Evolutionary conservation across 305 asterid genomes (phyloP).

Genomic region (Fraxinus latifolia): DNA sequence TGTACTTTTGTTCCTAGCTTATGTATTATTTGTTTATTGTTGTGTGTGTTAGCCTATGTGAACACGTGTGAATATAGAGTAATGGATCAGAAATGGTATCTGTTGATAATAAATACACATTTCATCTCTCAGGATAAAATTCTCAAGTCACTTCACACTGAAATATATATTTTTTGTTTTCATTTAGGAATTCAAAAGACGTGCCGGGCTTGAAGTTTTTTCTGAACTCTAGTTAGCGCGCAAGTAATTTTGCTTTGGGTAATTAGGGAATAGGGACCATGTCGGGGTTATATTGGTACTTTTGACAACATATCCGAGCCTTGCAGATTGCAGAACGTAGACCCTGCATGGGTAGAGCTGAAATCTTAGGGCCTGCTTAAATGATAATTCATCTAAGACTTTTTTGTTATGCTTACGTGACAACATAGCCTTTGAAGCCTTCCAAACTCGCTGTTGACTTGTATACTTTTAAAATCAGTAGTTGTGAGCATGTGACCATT

Average conservation of each 20-base stretch:
- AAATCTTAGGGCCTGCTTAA: background rate
- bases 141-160: background rate
- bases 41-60: background rate
- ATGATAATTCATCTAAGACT: background rate
- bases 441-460: background rate
- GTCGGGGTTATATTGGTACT: background rate
- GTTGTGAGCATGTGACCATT: background rate
- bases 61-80: background rate
- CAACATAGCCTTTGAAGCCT: background rate
- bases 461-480: background rate
- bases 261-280: background rate
- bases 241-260: background rate
- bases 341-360: background rate
- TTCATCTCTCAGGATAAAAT: background rate
- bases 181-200: background rate
- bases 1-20: background rate
- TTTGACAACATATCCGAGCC: background rate
- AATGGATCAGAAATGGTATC: background rate
- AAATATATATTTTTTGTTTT: background rate
- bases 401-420: background rate
- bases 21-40: background rate
- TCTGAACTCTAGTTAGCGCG: background rate
- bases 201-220: background rate
- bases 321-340: background rate
- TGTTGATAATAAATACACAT: background rate